Evolutionary conservation across 352 stramenopile species (phyloP).

Genomic region (Pythium periplocum): DNA sequence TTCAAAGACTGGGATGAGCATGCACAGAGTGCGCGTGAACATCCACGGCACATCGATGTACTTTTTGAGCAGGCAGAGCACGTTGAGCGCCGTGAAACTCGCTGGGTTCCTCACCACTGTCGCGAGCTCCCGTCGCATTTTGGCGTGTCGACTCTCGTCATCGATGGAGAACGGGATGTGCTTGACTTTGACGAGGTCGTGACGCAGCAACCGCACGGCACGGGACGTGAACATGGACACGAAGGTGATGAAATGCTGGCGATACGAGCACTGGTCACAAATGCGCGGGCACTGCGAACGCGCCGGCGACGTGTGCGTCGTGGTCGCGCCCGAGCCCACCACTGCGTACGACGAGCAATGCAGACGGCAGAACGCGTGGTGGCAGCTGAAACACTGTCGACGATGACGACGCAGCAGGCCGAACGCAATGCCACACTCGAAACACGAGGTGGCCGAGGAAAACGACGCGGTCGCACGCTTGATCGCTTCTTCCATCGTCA

Average conservation of each 20-base stretch:
- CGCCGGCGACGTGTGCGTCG: not conserved
- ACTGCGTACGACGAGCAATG: slow-evolving; percentile 22
- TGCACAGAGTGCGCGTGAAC: slow-evolving; percentile 23
- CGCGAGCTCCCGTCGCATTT: slow-evolving; percentile 20
- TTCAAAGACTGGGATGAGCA: slow-evolving; percentile 31
- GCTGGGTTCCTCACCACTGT: slow-evolving; percentile 14
- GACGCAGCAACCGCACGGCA: slow-evolving; percentile 5
- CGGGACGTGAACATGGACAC: slow-evolving; percentile 18
- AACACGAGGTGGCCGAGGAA: slow-evolving; percentile 10
- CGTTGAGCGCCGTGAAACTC: slow-evolving; percentile 26
- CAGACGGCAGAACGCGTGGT: slow-evolving; percentile 19
- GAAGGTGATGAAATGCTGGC: slow-evolving; percentile 30
- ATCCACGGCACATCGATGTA: slow-evolving; percentile 20
- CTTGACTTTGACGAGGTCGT: slow-evolving; percentile 17
- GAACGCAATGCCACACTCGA: slow-evolving; percentile 21
- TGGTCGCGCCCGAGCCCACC: not conserved
- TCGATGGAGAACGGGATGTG: not conserved
- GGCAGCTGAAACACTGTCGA: slow-evolving; percentile 21
- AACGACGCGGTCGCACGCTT: not conserved
- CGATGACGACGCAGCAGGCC: slow-evolving; percentile 11
- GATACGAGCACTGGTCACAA: slow-evolving; percentile 22
- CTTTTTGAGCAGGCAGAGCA: slow-evolving; percentile 32
- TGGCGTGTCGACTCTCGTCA: not conserved
- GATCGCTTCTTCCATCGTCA: not conserved
- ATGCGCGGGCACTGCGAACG: slow-evolving; percentile 4